These are phyloP conservation scores for Pistacia vera DNA, from an alignment of 345 rosid genomes.

Conservation along the genomic window DNA sequence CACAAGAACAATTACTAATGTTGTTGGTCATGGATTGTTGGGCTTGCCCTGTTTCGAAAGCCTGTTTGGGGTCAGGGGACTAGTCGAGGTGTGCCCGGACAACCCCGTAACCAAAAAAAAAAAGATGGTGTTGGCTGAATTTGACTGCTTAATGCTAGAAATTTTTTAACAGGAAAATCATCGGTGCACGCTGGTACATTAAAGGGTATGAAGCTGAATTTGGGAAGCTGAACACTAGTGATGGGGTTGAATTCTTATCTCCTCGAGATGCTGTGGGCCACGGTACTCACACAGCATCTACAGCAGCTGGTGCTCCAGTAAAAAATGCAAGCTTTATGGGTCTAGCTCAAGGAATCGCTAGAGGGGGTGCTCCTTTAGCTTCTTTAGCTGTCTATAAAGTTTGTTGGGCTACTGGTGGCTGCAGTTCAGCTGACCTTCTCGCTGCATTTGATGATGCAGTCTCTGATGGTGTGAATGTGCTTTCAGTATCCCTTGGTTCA, in stretches of 20 bases:
- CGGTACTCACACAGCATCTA: conserved; percentile 48
- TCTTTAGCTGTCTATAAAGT: conserved; percentile 45
- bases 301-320: conserved; percentile 38
- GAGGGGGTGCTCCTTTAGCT: conserved; percentile 48
- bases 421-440: conserved; percentile 45
- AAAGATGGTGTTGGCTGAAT: conserved; percentile 1
- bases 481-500: conserved; percentile 45
- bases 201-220: conserved; percentile 54
- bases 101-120: no score
- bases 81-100: no score
- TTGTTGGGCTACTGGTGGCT: conserved; percentile 45
- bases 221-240: conserved; percentile 21
- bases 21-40: no score
- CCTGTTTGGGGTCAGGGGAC: no score
- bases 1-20: no score
- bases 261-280: conserved; percentile 42
- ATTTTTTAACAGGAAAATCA: conserved; percentile 40
- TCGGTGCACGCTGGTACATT: conserved; percentile 49
- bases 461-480: conserved; percentile 45
- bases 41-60: no score
- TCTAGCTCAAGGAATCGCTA: conserved; percentile 40
- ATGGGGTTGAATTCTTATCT: conserved; percentile 38
- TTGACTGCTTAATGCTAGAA: not conserved
- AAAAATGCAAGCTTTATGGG: conserved; percentile 38
- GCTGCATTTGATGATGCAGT: conserved; percentile 53